phyloP scores from a whole-genome alignment of 805 yeast genomes.

The Wickerhamiella azyma region DNA sequence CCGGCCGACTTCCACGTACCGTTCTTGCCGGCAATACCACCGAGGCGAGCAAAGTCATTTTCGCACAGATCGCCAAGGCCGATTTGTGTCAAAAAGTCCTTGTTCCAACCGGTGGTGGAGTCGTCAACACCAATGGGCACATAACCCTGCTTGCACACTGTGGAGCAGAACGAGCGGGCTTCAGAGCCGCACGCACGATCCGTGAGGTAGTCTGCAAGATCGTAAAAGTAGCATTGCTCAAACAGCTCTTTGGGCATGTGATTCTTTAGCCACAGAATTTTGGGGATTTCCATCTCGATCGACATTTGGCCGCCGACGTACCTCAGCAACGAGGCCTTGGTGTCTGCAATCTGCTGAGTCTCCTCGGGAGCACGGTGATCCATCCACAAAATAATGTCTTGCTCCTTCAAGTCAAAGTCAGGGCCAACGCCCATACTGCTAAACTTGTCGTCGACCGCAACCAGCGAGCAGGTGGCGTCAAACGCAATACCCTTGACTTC shows the following conservation, averaged over 20 bases:
- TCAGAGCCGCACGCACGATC: slow-evolving; percentile 82
- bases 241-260: slow-evolving; percentile 55
- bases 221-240: slow-evolving; percentile 63
- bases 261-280: slow-evolving; percentile 89
- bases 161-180: slow-evolving; percentile 77
- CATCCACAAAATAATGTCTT: slow-evolving; percentile 93
- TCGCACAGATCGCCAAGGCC: slow-evolving; percentile 66
- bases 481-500: slow-evolving; percentile 80
- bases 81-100: slow-evolving; percentile 52
- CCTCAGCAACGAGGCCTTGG: slow-evolving; percentile 64
- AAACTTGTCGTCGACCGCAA: slow-evolving; percentile 58
- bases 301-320: slow-evolving; percentile 98
- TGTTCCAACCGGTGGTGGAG: slow-evolving; percentile 79
- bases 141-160: slow-evolving; percentile 91
- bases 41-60: slow-evolving; percentile 63
- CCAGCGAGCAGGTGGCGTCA: slow-evolving; percentile 94
- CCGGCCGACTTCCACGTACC: slow-evolving; percentile 80
- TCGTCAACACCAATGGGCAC: slow-evolving; percentile 87
- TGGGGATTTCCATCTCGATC: slow-evolving; percentile 95
- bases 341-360: slow-evolving; percentile 66
- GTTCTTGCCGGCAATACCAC: slow-evolving; percentile 65
- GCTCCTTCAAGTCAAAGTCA: slow-evolving; percentile 54
- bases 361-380: slow-evolving; percentile 87
- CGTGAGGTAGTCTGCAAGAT: slow-evolving; percentile 81
- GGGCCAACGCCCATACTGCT: slow-evolving; percentile 86